A percentile compares a stretch with the other conserved stretches of the same genome.
Evolutionary conservation across 2,329 filamentous ascomycete genomes (phyloP).

Genomic region (Ophiocordyceps australis): DNA sequence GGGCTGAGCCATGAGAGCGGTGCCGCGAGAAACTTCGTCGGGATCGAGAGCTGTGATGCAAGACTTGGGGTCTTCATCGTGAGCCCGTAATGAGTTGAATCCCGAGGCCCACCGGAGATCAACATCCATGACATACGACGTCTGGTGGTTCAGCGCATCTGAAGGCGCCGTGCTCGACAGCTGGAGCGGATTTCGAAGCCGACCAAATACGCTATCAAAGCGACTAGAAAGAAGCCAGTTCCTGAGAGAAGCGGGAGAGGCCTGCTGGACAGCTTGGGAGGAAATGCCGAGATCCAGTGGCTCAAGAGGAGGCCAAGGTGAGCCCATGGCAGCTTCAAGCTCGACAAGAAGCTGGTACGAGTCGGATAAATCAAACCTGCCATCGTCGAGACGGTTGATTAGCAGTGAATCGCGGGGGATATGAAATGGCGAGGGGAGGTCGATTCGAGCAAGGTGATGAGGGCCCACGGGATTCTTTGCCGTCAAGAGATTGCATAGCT

Average conservation of each 20-base stretch:
- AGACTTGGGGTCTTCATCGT: constrained; percentile 22
- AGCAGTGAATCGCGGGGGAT: constrained; percentile 32
- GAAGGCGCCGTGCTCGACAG: constrained; percentile 9
- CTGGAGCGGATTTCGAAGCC: constrained; percentile 16
- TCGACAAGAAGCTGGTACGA: constrained; percentile 32
- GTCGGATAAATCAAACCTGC: constrained; percentile 26
- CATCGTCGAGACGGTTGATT: constrained; percentile 26
- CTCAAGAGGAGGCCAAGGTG: constrained; percentile 33
- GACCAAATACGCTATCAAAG: constrained; percentile 21
- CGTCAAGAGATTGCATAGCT: constrained; percentile 31
- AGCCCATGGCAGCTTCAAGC: constrained; percentile 28
- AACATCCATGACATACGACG: constrained; percentile 28
- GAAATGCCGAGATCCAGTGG: constrained; percentile 13
- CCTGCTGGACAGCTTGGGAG: constrained; percentile 3
- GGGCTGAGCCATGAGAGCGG: constrained; percentile 7
- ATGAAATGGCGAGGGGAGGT: constrained; percentile 28
- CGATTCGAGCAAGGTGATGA: constrained; percentile 26
- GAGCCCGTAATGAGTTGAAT: constrained; percentile 13
- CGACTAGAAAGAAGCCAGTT: constrained; percentile 22
- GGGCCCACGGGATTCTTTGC: constrained; percentile 27
- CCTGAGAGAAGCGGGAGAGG: constrained; percentile 6
- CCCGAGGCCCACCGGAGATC: constrained; percentile 27
- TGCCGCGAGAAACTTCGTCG: constrained; percentile 9
- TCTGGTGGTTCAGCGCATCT: constrained; percentile 10
- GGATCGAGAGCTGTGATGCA: constrained; percentile 23